Conservation (phyloP, 106 monocot genomes). For the Acorus calamus region DNA sequence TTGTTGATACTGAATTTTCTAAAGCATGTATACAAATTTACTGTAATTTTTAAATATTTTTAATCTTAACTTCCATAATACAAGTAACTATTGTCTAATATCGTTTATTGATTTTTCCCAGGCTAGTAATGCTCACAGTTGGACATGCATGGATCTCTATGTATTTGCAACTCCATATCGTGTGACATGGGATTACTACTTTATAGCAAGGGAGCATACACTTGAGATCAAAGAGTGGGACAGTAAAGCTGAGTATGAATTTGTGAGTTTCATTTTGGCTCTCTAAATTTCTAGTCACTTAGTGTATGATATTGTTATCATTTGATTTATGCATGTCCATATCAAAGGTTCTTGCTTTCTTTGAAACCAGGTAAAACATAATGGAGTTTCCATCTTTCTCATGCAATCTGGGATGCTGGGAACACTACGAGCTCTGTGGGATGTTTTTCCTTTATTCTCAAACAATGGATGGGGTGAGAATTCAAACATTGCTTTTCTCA, state of each 20-base stretch:
- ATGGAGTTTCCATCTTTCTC: conserved; percentile 33
- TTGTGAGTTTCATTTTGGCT: conserved; percentile 40
- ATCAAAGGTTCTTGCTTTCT: not conserved
- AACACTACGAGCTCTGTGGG: conserved; percentile 81
- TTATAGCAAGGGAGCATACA: conserved; percentile 74
- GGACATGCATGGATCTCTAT: conserved; percentile 98
- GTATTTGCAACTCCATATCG: conserved; percentile 92
- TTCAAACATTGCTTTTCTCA: conserved; percentile 73
- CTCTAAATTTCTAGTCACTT: not conserved
- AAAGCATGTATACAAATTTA: no score
- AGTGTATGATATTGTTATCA: no score
- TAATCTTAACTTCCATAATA: no score
- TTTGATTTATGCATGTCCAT: not conserved
- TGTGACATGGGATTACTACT: conserved; percentile 93
- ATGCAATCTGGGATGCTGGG: conserved; percentile 91
- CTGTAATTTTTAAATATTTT: no score
- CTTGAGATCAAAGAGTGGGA: conserved; percentile 79
- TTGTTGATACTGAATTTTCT: no score
- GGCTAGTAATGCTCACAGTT: conserved; percentile 69
- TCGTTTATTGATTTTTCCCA: conserved; percentile 12
- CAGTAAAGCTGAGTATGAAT: conserved; percentile 65
- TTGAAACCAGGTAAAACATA: not conserved
- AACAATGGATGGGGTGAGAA: conserved; percentile 83
- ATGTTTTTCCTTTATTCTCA: conserved; percentile 81
- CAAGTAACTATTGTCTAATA: not conserved